Evolutionary conservation across 805 yeast species (phyloP), one percentile per base, ranked within the genome.

Genomic region (Wickerhamomyces sydowiorum): DNA sequence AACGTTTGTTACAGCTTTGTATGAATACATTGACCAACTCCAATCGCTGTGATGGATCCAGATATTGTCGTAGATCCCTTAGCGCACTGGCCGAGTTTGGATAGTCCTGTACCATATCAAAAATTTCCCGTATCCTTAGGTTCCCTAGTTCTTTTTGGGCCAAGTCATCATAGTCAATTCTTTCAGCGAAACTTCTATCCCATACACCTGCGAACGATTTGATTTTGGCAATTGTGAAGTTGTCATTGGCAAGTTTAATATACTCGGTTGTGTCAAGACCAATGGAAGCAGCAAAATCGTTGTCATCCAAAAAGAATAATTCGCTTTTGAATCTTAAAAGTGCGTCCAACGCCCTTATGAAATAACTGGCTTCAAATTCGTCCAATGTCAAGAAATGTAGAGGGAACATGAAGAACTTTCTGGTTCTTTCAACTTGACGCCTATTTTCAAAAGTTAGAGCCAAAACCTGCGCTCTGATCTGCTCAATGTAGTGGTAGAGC

Each of bases 121-220:
- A 82, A 8, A 82, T 72, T 52, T 86, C 88, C 1, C 54, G 47
- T 1, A 72, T 75, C 44, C 93, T 64, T 32, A 81, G 60, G n/a
- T 49, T 50, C 5, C 52, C 40, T 1, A 59, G 33, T 20, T 54
- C 51, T 4, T 34, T 28, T 21, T 23, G 40, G 3, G 48, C 21
- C 1, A 46, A 21, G 4, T 43, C 50, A 12, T 34, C 17, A 2
- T 32, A 25, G 5, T 47, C 46, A 3, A 48, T 29, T 21, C 46
- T 39, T 1, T 37, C 33, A n/a, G 47, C 33, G 18, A 53, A 27
- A 3, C 58, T 44, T 14, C 25, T 22, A 19, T 50, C 40, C 60
- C 59, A 57, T 1, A 45, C 14, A 1, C 49, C 41, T 3, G 42
- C 46, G 13, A 43, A 40, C 4, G 46, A 23, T 3, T 27, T 6